These are phyloP conservation scores for Niveomyces coronatus DNA, from an alignment of 2,329 filamentous ascomycete genomes.

Conservation along the genomic window DNA sequence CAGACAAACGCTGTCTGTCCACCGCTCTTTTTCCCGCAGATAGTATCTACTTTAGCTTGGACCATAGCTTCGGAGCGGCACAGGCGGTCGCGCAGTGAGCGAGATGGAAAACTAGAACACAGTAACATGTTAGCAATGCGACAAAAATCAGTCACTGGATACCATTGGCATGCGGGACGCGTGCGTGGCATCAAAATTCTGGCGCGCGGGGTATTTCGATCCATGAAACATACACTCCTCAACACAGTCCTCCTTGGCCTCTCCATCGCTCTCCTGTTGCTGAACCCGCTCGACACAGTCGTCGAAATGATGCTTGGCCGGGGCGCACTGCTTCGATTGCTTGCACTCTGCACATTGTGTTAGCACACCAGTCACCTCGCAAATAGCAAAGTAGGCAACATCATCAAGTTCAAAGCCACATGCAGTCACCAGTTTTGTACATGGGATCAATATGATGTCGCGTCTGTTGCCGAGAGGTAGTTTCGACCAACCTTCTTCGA, in stretches of 20 bases:
- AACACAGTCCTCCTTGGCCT: conserved; percentile 84
- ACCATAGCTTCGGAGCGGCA: conserved; percentile 93
- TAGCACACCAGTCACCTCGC: conserved; percentile 13
- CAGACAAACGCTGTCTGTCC: neutral
- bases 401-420: no score
- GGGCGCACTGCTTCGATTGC: conserved; percentile 73
- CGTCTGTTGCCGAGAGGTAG: no score
- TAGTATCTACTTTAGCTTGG: conserved; percentile 68
- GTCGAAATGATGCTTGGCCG: conserved; percentile 94
- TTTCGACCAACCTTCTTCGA: conserved; percentile 74
- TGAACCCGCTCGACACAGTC: conserved; percentile 91
- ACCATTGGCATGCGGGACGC: no score
- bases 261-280: conserved; percentile 54
- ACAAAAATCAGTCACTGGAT: neutral
- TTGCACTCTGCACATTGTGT: conserved; percentile 66
- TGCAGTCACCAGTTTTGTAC: no score
- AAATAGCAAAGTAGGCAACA: conserved; percentile 13
- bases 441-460: no score
- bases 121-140: conserved; percentile 2
- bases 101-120: conserved; percentile 84
- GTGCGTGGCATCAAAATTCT: no score
- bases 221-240: conserved; percentile 85
- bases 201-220: no score
- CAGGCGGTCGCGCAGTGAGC: conserved; percentile 89
- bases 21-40: neutral